Evolutionary conservation across 768 basidiomycete species (phyloP).

Genomic region (Amanita fuliginea): DNA sequence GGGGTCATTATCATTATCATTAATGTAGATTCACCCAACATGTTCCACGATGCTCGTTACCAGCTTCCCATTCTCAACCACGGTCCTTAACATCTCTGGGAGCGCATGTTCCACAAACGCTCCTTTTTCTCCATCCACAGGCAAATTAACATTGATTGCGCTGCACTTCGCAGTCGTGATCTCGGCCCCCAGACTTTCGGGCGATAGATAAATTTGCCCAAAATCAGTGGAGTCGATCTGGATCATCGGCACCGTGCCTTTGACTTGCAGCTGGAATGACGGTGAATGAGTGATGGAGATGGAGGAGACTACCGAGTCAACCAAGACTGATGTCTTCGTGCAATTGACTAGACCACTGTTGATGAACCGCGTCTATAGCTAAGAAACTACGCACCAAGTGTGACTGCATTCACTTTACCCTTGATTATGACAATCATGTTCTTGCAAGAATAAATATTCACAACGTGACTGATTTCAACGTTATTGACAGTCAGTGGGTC

Average conservation of each 20-base stretch:
- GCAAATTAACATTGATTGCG: slow-evolving; percentile 82
- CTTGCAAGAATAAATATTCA: slow-evolving; percentile 90
- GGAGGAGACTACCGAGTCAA: slow-evolving; percentile 89
- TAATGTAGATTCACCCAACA: slow-evolving; percentile 29
- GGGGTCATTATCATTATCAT: too few species aligned
- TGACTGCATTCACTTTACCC: slow-evolving; percentile 94
- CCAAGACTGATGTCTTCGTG: slow-evolving; percentile 74
- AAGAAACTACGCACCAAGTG: slow-evolving; percentile 47
- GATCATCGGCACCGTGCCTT: slow-evolving; percentile 82
- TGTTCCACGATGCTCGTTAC: slow-evolving; percentile 89
- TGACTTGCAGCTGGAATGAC: slow-evolving; percentile 88
- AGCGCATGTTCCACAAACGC: slow-evolving; percentile 83
- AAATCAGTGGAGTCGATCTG: slow-evolving; percentile 93
- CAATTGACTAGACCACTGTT: slow-evolving; percentile 57
- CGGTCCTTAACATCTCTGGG: slow-evolving; percentile 93
- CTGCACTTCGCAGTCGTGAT: slow-evolving; percentile 94
- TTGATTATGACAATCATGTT: slow-evolving; percentile 71
- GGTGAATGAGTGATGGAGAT: slow-evolving; percentile 85
- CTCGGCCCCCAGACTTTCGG: slow-evolving; percentile 64
- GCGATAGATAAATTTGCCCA: slow-evolving; percentile 89
- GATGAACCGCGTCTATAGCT: neutral
- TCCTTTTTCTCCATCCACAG: slow-evolving; percentile 80
- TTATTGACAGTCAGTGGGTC: slow-evolving; percentile 68
- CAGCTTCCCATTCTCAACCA: slow-evolving; percentile 71
- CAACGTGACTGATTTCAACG: slow-evolving; percentile 66